phyloP scores from a whole-genome alignment of 805 yeast species.

The Saturnispora dispora region DNA sequence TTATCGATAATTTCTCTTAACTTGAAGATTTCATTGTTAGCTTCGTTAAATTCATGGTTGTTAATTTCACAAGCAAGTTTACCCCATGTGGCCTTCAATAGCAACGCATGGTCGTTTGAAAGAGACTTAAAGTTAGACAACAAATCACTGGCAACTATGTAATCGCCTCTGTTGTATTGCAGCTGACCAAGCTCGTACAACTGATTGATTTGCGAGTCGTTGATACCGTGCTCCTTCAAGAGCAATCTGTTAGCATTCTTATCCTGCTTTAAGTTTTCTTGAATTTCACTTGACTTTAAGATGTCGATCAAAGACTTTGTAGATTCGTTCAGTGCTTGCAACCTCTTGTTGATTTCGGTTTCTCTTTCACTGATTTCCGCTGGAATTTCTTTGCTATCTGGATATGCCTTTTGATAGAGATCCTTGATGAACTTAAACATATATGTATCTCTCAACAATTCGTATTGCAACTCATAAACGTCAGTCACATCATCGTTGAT shows the following conservation, averaged over 20 bases:
- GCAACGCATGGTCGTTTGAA: constrained; percentile 41
- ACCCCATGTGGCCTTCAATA: constrained; percentile 59
- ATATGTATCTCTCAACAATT: constrained; percentile 47
- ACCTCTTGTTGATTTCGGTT: constrained; percentile 31
- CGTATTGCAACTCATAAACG: constrained; percentile 40
- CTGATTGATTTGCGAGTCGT: constrained; percentile 39
- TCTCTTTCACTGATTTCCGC: constrained; percentile 34
- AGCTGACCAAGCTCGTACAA: constrained; percentile 52
- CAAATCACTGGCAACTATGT: constrained; percentile 49
- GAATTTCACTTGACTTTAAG: constrained; percentile 41
- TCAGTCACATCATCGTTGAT: constrained; percentile 28
- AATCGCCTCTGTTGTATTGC: constrained; percentile 57
- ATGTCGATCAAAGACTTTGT: constrained; percentile 39
- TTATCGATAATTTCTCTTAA: constrained; percentile 52
- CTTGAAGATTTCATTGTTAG: constrained; percentile 43
- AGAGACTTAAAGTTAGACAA: constrained; percentile 48
- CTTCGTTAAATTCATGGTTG: constrained; percentile 42
- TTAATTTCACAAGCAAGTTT: constrained; percentile 53
- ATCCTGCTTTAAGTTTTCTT: constrained; percentile 44
- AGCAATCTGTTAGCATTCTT: constrained; percentile 43
- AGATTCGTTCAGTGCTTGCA: constrained; percentile 31
- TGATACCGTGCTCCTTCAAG: constrained; percentile 35
- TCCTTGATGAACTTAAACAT: constrained; percentile 44
- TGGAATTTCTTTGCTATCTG: constrained; percentile 30
- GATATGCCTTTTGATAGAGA: constrained; percentile 35